Evolutionary conservation across 169 alveolate species (phyloP).

Genomic region (Toxoplasma gondii): DNA sequence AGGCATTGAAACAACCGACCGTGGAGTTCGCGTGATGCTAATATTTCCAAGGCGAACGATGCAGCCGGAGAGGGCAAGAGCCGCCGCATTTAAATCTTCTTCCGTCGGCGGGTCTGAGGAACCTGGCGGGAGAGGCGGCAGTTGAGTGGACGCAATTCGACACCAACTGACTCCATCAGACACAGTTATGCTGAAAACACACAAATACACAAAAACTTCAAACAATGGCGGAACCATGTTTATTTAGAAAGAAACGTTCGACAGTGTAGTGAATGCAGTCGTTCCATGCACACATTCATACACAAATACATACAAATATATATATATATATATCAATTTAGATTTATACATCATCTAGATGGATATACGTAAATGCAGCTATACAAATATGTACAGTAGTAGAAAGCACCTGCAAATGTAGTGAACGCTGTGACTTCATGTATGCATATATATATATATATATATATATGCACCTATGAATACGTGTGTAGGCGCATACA

Average conservation of each 20-base stretch:
- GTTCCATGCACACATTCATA: not conserved
- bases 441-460: too few relatives aligned
- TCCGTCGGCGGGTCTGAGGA: not conserved
- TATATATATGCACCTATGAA: too few relatives aligned
- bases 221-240: not conserved
- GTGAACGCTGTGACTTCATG: too few relatives aligned
- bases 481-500: not conserved
- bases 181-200: slow-evolving; percentile 13
- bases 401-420: too few relatives aligned
- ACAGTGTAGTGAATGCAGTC: not conserved
- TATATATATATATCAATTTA: not conserved
- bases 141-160: slow-evolving; percentile 36
- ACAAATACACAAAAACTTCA: not conserved
- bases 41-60: not conserved
- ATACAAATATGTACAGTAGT: not conserved
- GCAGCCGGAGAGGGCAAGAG: slow-evolving; percentile 16
- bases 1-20: not conserved
- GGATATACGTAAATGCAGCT: not conserved
- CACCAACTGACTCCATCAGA: slow-evolving; percentile 38
- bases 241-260: too few relatives aligned
- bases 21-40: slow-evolving; percentile 31
- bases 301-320: not conserved
- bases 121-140: slow-evolving; percentile 17
- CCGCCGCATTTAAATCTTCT: not conserved
- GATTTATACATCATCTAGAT: too few relatives aligned